These are phyloP conservation scores for Phoma herbarum DNA, from an alignment of 2,329 filamentous ascomycete genomes.

Conservation along the genomic window DNA sequence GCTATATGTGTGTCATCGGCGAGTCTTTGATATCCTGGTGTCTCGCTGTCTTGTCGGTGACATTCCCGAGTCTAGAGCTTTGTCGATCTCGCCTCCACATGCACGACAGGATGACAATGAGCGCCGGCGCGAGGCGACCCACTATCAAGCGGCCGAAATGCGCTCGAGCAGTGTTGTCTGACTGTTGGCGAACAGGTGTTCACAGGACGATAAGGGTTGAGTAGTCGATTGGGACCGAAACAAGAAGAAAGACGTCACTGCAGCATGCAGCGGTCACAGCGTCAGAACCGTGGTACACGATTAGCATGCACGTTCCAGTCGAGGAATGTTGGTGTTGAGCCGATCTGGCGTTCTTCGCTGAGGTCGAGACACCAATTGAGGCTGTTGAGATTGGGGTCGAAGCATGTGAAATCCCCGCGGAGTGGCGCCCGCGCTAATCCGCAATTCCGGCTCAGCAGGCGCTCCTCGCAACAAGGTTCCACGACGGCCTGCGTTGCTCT, in stretches of 20 bases:
- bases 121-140: not conserved
- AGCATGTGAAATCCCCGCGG: slow-evolving; percentile 22
- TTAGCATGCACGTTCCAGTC: not conserved
- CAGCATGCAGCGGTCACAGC: slow-evolving; percentile 5
- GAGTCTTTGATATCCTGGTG: not conserved
- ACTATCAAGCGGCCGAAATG: not conserved
- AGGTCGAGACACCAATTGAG: not conserved
- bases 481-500: slow-evolving; percentile 20
- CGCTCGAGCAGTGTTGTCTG: not conserved
- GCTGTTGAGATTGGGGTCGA: slow-evolving; percentile 4
- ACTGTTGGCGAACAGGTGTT: not conserved
- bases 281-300: slow-evolving; percentile 1
- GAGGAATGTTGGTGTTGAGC: not conserved
- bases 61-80: not conserved
- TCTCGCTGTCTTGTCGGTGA: not conserved
- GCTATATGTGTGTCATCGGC: not conserved
- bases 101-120: not conserved
- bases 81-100: not conserved
- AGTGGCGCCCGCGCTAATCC: slow-evolving; percentile 1
- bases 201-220: slow-evolving; percentile 1
- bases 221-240: slow-evolving; percentile 10
- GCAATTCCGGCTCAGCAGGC: slow-evolving; percentile 5
- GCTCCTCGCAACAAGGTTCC: slow-evolving; percentile 14
- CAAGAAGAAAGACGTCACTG: slow-evolving; percentile 2
- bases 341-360: not conserved